Percentiles rank a stretch among this genome's conserved stretches.
These are phyloP conservation scores for Vanderwaltozyma verrucispora DNA, from an alignment of 805 yeast genomes.

Conservation along the genomic window DNA sequence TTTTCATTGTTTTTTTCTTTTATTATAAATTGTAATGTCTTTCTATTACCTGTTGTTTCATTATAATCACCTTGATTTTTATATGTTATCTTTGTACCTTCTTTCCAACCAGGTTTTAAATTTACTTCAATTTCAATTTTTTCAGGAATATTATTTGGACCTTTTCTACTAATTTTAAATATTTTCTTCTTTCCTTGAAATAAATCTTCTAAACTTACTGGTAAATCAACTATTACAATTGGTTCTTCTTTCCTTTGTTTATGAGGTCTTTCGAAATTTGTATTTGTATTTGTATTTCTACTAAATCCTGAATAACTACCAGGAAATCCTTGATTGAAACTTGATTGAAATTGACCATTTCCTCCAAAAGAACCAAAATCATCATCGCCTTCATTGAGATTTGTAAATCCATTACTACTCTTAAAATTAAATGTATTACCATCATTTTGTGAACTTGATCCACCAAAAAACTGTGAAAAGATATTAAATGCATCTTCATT, in stretches of 20 bases:
- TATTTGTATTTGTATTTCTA: conserved; percentile 26
- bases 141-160: conserved; percentile 54
- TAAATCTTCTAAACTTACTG: conserved; percentile 75
- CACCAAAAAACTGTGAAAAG: conserved; percentile 52
- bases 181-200: conserved; percentile 75
- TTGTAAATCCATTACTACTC: conserved; percentile 37
- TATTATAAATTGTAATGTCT: conserved; percentile 78
- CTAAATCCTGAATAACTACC: conserved; percentile 33
- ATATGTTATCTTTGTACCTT: conserved; percentile 87
- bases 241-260: no score
- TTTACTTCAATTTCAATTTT: conserved; percentile 61
- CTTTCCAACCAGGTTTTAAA: conserved; percentile 93
- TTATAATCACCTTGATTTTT: conserved; percentile 85
- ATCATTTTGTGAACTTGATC: conserved; percentile 28
- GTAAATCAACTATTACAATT: conserved; percentile 59
- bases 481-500: conserved; percentile 81
- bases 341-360: no score
- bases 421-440: conserved; percentile 46
- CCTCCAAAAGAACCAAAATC: no score
- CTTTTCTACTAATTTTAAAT: conserved; percentile 79
- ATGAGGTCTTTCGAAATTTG: no score
- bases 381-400: conserved; percentile 35
- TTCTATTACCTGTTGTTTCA: conserved; percentile 64
- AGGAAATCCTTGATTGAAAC: conserved; percentile 25
- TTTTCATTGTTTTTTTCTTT: conserved; percentile 76